phyloP scores from a whole-genome alignment of 192 early-diverging fungal genomes.

The Geranomyces michiganensis region DNA sequence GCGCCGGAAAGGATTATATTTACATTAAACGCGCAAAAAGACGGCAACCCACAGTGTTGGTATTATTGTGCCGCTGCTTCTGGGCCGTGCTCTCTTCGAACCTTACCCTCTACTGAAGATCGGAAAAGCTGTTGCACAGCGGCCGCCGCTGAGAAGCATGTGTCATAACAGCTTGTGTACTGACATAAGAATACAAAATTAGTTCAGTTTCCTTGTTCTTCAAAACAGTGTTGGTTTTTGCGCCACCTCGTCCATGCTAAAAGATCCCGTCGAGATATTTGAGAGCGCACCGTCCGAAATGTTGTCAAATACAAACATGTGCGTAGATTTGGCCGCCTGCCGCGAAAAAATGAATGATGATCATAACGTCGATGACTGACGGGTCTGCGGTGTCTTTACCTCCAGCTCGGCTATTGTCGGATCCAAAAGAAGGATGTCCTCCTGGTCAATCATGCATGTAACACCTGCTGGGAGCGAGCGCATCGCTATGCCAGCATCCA shows the following conservation, averaged over 20 bases:
- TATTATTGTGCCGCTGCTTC: neutral
- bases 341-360: neutral
- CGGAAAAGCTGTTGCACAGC: constrained; percentile 20
- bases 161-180: constrained; percentile 18
- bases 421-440: constrained; percentile 71
- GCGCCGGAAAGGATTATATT: no score
- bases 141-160: neutral
- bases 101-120: constrained; percentile 21
- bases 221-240: neutral
- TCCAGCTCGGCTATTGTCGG: constrained; percentile 75
- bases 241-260: constrained; percentile 24
- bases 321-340: constrained; percentile 68
- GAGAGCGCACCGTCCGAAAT: constrained; percentile 53
- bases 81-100: constrained; percentile 19
- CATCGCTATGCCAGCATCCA: constrained; percentile 90
- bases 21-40: no score
- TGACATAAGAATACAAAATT: neutral
- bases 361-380: neutral
- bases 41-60: no score
- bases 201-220: no score
- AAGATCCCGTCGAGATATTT: constrained; percentile 21
- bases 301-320: constrained; percentile 84
- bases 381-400: constrained; percentile 32
- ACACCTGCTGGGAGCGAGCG: constrained; percentile 69
- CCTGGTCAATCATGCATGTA: constrained; percentile 66